A percentile compares a stretch with the other conserved stretches of the same genome.
Evolutionary conservation across 2,329 filamentous ascomycete genomes (phyloP).

Genomic region (Microcyclospora tardicrescens): DNA sequence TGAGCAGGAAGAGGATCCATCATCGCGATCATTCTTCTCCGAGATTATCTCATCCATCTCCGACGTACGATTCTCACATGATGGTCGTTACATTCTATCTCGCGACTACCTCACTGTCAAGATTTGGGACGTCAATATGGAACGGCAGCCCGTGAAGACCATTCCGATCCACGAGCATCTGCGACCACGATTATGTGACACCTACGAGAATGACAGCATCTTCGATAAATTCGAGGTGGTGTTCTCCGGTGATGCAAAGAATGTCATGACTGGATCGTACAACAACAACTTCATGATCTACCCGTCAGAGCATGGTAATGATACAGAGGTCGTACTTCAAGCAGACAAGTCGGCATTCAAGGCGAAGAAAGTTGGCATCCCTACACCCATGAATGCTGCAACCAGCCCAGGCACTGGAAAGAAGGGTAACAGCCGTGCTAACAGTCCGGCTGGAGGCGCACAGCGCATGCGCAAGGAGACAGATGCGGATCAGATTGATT

Average conservation of each 20-base stretch:
- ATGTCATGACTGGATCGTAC: slow-evolving; percentile 99
- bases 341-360: slow-evolving; percentile 99
- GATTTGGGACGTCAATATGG: slow-evolving; percentile 99
- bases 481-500: slow-evolving; percentile 97
- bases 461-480: slow-evolving; percentile 98
- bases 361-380: slow-evolving; percentile 97
- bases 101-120: slow-evolving; percentile 98
- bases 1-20: slow-evolving; percentile 95
- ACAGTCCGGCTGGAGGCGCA: slow-evolving; percentile 75
- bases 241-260: slow-evolving; percentile 95
- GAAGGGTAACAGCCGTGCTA: slow-evolving; percentile 84
- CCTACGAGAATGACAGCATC: slow-evolving; percentile 98
- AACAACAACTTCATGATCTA: slow-evolving; percentile 99
- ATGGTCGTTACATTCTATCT: slow-evolving; percentile 92
- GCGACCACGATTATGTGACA: slow-evolving; percentile 85
- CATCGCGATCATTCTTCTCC: slow-evolving; percentile 95
- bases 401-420: slow-evolving; percentile 43
- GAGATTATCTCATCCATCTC: slow-evolving; percentile 99
- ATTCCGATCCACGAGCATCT: slow-evolving; percentile 98
- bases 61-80: slow-evolving; percentile 91
- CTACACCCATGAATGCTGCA: slow-evolving; percentile 83
- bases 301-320: slow-evolving; percentile 86
- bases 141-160: slow-evolving; percentile 91
- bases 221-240: slow-evolving; percentile 99
- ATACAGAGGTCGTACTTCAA: slow-evolving; percentile 93